Base-by-base conservation (phyloP, 192 early-diverging fungal species). In the Podila epigama region DNA sequence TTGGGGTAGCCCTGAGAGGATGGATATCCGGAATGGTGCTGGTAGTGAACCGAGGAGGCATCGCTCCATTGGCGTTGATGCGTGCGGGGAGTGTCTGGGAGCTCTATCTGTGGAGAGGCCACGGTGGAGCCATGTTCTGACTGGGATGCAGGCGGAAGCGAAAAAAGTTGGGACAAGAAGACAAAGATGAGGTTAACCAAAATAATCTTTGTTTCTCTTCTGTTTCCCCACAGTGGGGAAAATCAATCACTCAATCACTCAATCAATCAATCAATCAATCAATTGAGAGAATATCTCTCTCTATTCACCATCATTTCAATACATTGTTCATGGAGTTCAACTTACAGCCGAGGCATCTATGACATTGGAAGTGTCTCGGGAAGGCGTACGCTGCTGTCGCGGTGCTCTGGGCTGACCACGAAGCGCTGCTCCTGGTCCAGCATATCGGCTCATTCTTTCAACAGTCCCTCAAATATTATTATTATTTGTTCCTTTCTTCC, bases 51-150 rank as follows among this genome's bases (percentile, higher is more conserved):
- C 10, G 73, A 77, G 6, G 73, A 77, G 5, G 73, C 37, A 44
- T 77, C 73, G 48, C 66, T 68, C 73, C 73, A 77, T 22, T 77
- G 60, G 16, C 73, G 73, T 35, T 64, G 73, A 34, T 77, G 73
- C 18, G 64, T 54, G 25, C 52, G 52, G 29, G 52, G 10, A 11
- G 52, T 31, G 8, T 18, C 52, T 28, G 52, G 29, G 25, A 54
- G 52, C 15, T 54, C 52, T 5, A 16, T 27, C 52, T n/a, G n/a
- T n/a, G 44, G 44, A 22, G 44, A 48, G 7, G 44, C 25, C 10
- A 22, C 44, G 44, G n/a, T 48, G 2, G 44, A 22, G 25, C 7
- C 44, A 48, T 48, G 25, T 5, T 48, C 44, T 10, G 44, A 48
- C 44, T 48, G n/a, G n/a, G n/a, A n/a, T n/a, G n/a, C n/a, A n/a